A percentile compares a stretch with the other conserved stretches of the same genome.
Evolutionary conservation across 2,329 filamentous ascomycete genomes (phyloP).

Genomic region (Sclerotinia trifoliorum): DNA sequence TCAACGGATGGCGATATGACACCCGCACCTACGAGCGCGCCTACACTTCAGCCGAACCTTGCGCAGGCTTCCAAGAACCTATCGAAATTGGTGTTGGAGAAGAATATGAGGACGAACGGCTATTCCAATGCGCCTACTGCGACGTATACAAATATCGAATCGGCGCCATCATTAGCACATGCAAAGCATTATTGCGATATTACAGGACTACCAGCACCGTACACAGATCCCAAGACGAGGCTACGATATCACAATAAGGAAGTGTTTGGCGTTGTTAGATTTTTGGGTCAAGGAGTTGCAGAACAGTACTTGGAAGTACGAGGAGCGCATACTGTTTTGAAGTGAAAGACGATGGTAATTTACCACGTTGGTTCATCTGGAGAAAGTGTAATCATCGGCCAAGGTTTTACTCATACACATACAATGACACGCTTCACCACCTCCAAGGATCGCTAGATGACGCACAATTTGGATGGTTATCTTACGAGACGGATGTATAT

Average conservation of each 20-base stretch:
- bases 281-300: slow-evolving; percentile 74
- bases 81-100: slow-evolving; percentile 85
- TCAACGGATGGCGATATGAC: slow-evolving; percentile 49
- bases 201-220: slow-evolving; percentile 86
- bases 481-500: not conserved
- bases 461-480: not conserved
- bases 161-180: slow-evolving; percentile 81
- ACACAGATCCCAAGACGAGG: slow-evolving; percentile 92
- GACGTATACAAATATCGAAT: slow-evolving; percentile 96
- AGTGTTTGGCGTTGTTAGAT: slow-evolving; percentile 80
- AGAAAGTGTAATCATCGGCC: not conserved
- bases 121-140: slow-evolving; percentile 57
- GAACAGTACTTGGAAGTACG: slow-evolving; percentile 88
- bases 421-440: not conserved
- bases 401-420: not conserved
- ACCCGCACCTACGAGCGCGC: slow-evolving; percentile 43
- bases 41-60: slow-evolving; percentile 62
- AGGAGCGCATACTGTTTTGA: slow-evolving; percentile 79
- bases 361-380: not conserved
- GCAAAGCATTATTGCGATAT: slow-evolving; percentile 93
- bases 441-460: not conserved
- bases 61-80: slow-evolving; percentile 86
- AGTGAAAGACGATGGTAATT: slow-evolving; percentile 30
- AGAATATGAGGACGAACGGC: slow-evolving; percentile 57
- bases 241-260: slow-evolving; percentile 91